Evolutionary conservation across 169 alveolate species (phyloP).

Genomic region (Babesia caballi): DNA sequence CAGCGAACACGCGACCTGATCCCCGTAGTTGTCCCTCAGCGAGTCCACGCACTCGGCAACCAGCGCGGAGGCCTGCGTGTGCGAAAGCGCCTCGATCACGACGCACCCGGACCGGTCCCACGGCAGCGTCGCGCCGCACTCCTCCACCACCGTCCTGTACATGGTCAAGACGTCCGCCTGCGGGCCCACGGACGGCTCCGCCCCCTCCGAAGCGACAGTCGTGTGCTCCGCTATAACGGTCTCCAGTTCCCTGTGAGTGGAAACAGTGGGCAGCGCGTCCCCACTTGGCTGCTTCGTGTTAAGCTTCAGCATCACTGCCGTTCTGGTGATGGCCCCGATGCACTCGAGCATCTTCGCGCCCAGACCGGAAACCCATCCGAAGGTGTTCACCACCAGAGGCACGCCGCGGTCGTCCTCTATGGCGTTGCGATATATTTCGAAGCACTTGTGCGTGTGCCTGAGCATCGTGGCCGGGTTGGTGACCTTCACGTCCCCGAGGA

Average conservation of each 20-base stretch:
- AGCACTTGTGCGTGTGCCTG: conserved; percentile 22
- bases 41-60: background rate
- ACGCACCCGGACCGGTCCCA: background rate
- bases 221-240: background rate
- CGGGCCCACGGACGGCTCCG: background rate
- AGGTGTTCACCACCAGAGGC: conserved; percentile 52
- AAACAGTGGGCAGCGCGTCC: background rate
- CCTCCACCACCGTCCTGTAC: conserved; percentile 1
- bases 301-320: conserved; percentile 30
- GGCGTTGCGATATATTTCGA: conserved; percentile 23
- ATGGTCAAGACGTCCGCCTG: background rate
- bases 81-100: background rate
- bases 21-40: background rate
- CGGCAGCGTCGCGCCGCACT: conserved; percentile 3
- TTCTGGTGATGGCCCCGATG: conserved; percentile 27
- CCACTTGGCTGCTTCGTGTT: conserved; percentile 12
- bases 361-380: conserved; percentile 56
- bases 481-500: conserved; percentile 49
- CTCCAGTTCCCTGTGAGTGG: conserved; percentile 12
- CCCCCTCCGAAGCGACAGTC: background rate
- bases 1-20: background rate
- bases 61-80: background rate
- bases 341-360: conserved; percentile 51
- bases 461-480: conserved; percentile 23
- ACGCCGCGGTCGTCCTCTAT: conserved; percentile 24